These are phyloP conservation scores for Lentithecium fluviatile DNA, from an alignment of 495 filamentous ascomycete species.

Conservation along the genomic window DNA sequence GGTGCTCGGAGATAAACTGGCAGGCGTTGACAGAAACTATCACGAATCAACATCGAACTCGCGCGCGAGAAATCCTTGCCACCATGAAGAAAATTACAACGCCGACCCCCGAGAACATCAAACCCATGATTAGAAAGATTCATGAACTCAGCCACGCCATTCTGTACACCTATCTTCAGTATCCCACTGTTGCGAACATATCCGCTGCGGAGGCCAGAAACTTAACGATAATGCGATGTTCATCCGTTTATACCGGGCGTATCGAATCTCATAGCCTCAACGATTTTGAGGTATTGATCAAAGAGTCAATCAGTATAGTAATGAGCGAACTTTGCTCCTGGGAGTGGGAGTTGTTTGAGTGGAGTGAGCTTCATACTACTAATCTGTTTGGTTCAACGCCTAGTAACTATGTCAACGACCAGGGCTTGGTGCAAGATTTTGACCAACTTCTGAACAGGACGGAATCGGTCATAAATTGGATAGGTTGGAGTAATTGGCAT, in stretches of 20 bases:
- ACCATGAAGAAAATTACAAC: not conserved
- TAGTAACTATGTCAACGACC: not conserved
- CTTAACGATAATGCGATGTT: too few relatives aligned
- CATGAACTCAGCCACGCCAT: constrained; percentile 2
- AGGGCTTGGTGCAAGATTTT: too few relatives aligned
- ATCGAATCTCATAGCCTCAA: not conserved
- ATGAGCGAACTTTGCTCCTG: constrained; percentile 1
- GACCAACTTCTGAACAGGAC: too few relatives aligned
- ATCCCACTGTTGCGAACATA: not conserved
- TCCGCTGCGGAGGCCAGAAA: not conserved
- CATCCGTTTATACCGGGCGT: not conserved
- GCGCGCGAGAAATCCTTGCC: not conserved
- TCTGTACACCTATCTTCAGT: constrained; percentile 4
- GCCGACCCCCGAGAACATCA: too few relatives aligned
- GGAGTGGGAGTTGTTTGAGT: constrained; percentile 3
- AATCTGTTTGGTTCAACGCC: not conserved
- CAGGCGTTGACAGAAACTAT: constrained; percentile 4
- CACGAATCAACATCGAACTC: not conserved
- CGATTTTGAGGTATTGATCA: not conserved
- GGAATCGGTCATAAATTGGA: too few relatives aligned
- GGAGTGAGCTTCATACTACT: not conserved
- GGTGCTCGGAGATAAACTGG: constrained; percentile 1
- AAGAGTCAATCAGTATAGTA: constrained; percentile 2
- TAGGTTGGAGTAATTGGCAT: too few relatives aligned
- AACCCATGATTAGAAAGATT: not conserved